phyloP scores from a whole-genome alignment of 2,329 filamentous ascomycete species.

The Aspergillus sclerotialis region DNA sequence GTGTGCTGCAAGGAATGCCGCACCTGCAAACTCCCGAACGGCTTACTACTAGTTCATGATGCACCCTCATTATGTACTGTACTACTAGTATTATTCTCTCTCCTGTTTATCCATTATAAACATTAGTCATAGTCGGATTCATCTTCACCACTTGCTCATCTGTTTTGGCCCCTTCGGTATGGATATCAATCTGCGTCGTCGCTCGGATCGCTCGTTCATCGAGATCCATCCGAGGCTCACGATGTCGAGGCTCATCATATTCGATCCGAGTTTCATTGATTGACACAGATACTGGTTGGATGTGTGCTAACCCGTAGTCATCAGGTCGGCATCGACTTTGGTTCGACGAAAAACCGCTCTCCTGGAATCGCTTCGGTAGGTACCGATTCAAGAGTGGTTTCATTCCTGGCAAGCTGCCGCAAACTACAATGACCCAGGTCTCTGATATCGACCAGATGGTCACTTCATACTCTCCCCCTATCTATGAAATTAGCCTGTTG shows the following conservation, averaged over 20 bases:
- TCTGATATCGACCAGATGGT: background rate
- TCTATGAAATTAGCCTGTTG: background rate
- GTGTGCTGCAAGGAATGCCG: no score
- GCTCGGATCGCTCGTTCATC: background rate
- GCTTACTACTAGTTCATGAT: no score
- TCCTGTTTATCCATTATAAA: no score
- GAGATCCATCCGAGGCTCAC: background rate
- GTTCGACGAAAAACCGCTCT: background rate
- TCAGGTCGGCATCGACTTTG: background rate
- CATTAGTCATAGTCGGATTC: no score
- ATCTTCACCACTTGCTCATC: no score
- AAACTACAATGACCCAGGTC: background rate
- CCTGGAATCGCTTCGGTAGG: background rate
- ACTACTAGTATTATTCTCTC: no score
- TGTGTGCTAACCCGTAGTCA: background rate
- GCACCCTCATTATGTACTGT: no score
- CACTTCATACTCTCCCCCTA: background rate
- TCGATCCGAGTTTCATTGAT: background rate
- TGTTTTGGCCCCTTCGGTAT: no score
- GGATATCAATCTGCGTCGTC: background rate
- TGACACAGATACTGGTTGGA: background rate
- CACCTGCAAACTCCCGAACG: no score
- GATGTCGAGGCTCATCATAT: background rate
- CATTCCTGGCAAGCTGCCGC: background rate
- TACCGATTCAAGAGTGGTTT: background rate